Conservation (phyloP, 805 yeast species). For the Candida ponderosae region DNA sequence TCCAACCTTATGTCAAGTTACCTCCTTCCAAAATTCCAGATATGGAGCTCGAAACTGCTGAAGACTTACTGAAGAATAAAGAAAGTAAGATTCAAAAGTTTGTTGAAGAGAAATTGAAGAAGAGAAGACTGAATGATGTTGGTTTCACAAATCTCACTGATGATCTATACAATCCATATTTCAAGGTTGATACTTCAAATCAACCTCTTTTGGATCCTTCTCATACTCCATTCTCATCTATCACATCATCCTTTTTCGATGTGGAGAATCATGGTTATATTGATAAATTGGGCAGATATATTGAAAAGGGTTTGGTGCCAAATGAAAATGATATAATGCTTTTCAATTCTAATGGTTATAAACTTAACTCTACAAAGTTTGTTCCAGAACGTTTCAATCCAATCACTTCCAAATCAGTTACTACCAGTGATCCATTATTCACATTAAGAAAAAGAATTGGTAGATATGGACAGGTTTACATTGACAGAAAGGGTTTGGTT, state of each 20-base stretch:
- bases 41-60: constrained; percentile 78
- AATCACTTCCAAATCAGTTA: constrained; percentile 21
- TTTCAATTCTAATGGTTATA: constrained; percentile 16
- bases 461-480: constrained; percentile 57
- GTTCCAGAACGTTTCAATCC: constrained; percentile 29
- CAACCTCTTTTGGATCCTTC: constrained; percentile 40
- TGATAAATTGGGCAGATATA: constrained; percentile 17
- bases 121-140: constrained; percentile 52
- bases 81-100: constrained; percentile 71
- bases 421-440: constrained; percentile 36
- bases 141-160: constrained; percentile 84
- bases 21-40: constrained; percentile 94
- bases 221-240: constrained; percentile 76
- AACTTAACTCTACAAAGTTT: constrained; percentile 9
- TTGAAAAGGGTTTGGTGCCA: constrained; percentile 13
- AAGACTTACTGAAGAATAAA: constrained; percentile 63
- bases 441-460: constrained; percentile 71
- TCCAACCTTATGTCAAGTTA: constrained; percentile 75
- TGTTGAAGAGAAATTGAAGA: constrained; percentile 77
- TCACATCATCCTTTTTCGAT: constrained; percentile 61
- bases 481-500: constrained; percentile 64
- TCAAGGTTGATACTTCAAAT: constrained; percentile 55
- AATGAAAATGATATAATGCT: constrained; percentile 24
- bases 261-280: constrained; percentile 50
- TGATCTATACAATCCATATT: constrained; percentile 76